phyloP scores from a whole-genome alignment of 2,329 filamentous ascomycete species.

The Trichoderma cornu-damae region DNA sequence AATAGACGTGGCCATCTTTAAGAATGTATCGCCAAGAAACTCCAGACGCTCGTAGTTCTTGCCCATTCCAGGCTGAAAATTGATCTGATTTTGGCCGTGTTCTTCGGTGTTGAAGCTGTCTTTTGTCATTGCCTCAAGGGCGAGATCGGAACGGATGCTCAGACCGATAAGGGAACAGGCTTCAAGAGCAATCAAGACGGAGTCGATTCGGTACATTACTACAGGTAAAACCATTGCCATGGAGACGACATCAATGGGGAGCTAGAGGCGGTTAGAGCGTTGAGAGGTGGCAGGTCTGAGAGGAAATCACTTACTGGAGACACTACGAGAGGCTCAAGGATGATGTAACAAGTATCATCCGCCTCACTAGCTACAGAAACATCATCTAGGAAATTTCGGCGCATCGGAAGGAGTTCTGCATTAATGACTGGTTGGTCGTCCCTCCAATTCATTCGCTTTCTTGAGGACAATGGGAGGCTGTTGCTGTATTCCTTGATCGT shows the following conservation, averaged over 20 bases:
- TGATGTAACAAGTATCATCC: constrained; percentile 56
- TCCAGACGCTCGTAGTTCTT: constrained; percentile 93
- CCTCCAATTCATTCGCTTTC: constrained; percentile 48
- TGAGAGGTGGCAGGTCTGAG: no score
- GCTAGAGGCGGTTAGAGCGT: constrained; percentile 35
- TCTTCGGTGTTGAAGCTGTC: constrained; percentile 82
- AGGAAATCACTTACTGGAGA: constrained; percentile 59
- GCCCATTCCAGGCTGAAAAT: constrained; percentile 80
- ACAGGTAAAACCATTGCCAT: constrained; percentile 75
- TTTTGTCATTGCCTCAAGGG: constrained; percentile 87
- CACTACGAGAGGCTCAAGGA: constrained; percentile 69
- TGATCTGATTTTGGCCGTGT: constrained; percentile 59
- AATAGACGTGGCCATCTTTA: constrained; percentile 94
- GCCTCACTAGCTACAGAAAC: constrained; percentile 47
- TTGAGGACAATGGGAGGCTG: constrained; percentile 63
- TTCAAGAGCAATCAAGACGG: constrained; percentile 73
- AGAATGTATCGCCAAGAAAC: constrained; percentile 85
- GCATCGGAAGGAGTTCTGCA: constrained; percentile 66
- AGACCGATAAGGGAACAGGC: constrained; percentile 63
- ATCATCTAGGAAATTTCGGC: constrained; percentile 79
- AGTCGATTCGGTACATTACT: constrained; percentile 78
- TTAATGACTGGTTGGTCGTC: constrained; percentile 75
- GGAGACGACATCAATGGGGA: constrained; percentile 63
- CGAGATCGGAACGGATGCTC: constrained; percentile 59
- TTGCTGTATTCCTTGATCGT: constrained; percentile 81